phyloP scores from a whole-genome alignment of 352 stramenopile species.

The Globisporangium polare region DNA sequence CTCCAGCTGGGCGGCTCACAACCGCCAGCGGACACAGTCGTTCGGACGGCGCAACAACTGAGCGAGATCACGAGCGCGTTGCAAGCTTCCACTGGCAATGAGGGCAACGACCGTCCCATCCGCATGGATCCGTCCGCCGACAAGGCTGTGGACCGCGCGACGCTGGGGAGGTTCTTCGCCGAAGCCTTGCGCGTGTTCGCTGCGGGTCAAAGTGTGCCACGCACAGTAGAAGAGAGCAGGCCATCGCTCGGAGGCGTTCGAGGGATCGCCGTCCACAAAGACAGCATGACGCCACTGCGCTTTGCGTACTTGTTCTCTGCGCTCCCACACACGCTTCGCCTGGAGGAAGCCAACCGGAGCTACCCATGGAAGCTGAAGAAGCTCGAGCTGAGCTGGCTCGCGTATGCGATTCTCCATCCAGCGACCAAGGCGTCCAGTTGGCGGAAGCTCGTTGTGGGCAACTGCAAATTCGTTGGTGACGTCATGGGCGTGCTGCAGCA shows the following conservation, averaged over 20 bases:
- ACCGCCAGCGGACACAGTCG: background rate
- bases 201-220: background rate
- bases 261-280: background rate
- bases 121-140: background rate
- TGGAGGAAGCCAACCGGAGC: background rate
- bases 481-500: background rate
- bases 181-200: background rate
- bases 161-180: background rate
- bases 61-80: background rate
- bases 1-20: background rate
- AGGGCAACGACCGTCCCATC: background rate
- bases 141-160: background rate
- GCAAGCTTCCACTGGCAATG: background rate
- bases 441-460: slow-evolving; percentile 7
- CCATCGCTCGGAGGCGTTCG: background rate
- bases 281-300: background rate
- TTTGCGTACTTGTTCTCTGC: slow-evolving; percentile 9
- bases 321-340: slow-evolving; percentile 1
- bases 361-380: slow-evolving; percentile 3
- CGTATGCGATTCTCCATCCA: slow-evolving; percentile 8
- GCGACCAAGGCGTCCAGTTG: slow-evolving; percentile 1
- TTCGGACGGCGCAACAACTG: background rate
- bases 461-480: slow-evolving; percentile 8
- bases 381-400: slow-evolving; percentile 8
- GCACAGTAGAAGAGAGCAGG: background rate